phyloP scores from a whole-genome alignment of 2,329 filamentous ascomycete genomes.

The Alternaria novae-zelandiae region DNA sequence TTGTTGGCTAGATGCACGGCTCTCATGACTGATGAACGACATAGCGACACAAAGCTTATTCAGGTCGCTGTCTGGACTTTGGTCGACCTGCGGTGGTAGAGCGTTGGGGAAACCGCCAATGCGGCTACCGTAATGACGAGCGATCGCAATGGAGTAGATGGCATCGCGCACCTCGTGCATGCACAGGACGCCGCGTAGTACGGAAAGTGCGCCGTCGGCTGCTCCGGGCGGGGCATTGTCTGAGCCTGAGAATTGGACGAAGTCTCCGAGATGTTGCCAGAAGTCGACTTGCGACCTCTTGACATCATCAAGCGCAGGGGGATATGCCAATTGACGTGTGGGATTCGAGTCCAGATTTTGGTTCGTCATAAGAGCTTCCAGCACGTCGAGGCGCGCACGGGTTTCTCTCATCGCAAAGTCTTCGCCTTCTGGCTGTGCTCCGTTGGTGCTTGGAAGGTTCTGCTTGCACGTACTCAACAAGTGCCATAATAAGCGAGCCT shows the following conservation, averaged over 20 bases:
- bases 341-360: slow-evolving; percentile 67
- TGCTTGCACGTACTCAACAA: slow-evolving; percentile 62
- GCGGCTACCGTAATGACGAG: slow-evolving; percentile 74
- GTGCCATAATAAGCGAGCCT: slow-evolving; percentile 67
- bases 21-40: slow-evolving; percentile 56
- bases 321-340: slow-evolving; percentile 58
- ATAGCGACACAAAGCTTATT: slow-evolving; percentile 58
- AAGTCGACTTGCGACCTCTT: slow-evolving; percentile 70
- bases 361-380: slow-evolving; percentile 79
- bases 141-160: slow-evolving; percentile 85
- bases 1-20: slow-evolving; percentile 54
- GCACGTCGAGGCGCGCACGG: slow-evolving; percentile 71
- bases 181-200: slow-evolving; percentile 74
- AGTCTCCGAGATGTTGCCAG: slow-evolving; percentile 80
- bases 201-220: slow-evolving; percentile 69
- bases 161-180: slow-evolving; percentile 88
- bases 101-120: slow-evolving; percentile 54
- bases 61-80: slow-evolving; percentile 43
- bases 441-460: slow-evolving; percentile 39
- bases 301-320: slow-evolving; percentile 49
- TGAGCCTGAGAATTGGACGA: slow-evolving; percentile 69
- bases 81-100: slow-evolving; percentile 35
- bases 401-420: slow-evolving; percentile 69
- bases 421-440: slow-evolving; percentile 52
- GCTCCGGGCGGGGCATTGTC: slow-evolving; percentile 62